Percentiles rank a stretch among this genome's conserved stretches.
Evolutionary conservation across 768 basidiomycete genomes (phyloP).

Genomic region (Hericium alpestre): DNA sequence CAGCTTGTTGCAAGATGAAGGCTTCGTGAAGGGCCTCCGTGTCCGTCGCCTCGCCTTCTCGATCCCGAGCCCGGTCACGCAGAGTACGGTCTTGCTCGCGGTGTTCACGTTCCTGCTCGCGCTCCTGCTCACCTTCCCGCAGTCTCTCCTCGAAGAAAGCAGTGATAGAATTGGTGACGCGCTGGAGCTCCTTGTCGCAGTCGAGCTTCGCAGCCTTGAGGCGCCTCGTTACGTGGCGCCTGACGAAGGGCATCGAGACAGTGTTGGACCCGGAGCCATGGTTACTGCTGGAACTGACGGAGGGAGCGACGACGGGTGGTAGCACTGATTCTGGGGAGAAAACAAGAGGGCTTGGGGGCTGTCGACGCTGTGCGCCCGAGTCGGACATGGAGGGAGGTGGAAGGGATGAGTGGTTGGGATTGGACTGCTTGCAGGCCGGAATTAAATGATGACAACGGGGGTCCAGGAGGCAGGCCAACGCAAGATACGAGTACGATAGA

Average conservation of each 20-base stretch:
- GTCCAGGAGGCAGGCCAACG: neutral
- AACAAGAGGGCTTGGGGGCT: conserved; percentile 71
- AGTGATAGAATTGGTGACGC: conserved; percentile 91
- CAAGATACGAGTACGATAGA: conserved; percentile 7
- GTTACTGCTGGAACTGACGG: conserved; percentile 21
- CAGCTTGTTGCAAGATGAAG: conserved; percentile 47
- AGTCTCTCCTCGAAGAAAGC: conserved; percentile 88
- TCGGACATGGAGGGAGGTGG: conserved; percentile 21
- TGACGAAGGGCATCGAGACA: conserved; percentile 86
- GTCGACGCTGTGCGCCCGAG: conserved; percentile 23
- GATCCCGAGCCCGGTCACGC: conserved; percentile 36
- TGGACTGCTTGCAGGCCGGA: conserved; percentile 1
- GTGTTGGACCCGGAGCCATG: conserved; percentile 54
- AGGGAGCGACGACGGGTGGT: conserved; percentile 17
- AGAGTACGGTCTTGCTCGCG: conserved; percentile 28
- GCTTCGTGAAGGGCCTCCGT: conserved; percentile 41
- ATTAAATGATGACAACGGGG: neutral
- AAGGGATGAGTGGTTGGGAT: neutral
- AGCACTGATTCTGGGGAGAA: conserved; percentile 57
- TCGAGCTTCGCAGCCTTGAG: conserved; percentile 90
- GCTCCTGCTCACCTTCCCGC: conserved; percentile 58
- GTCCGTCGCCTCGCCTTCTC: conserved; percentile 38
- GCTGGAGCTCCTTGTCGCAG: conserved; percentile 92
- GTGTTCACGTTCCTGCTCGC: conserved; percentile 50
- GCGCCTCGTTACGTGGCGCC: conserved; percentile 86